Evolutionary conservation across 805 yeast species (phyloP), one percentile per base, ranked within the genome.

Genomic region (Candida pseudoglaebosa): DNA sequence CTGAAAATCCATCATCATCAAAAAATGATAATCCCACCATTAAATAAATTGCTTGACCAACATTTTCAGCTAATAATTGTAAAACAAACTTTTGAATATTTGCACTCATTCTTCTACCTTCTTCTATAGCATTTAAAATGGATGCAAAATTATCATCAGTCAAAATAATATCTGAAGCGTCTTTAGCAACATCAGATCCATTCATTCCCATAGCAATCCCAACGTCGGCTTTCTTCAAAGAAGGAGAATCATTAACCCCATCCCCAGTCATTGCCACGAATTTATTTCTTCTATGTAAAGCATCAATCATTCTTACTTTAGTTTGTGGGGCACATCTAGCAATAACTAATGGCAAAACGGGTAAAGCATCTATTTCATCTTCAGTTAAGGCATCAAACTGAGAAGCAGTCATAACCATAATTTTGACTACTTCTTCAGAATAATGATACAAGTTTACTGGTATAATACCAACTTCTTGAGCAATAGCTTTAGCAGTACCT

Each of bases 171-270:
- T 90, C 98, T 3, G 95, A 82, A 2, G 97, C 97, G 61, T 90
- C 98, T 54, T 90, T 90, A 33, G 98, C 98, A 28, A 90, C 98
- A 61, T 90, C 98, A 0, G 97, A 89, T 39, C 98, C 98, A 68
- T 84, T 81, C 53, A 77, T 75, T 42, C 87, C 90, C 91, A 89
- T 88, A 16, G 95, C 82, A 50, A 90, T 86, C 55, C 97, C 97
- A 48, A 89, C 89, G 62, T 89, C 96, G 3, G 97, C 96, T 49
- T 88, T 71, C 54, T 89, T 89, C 52, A 90, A 71, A 7, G 96
- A 95, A 8, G 97, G 97, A 0, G 97, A 96, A 67, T 89, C 97
- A 59, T 89, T 89, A 12, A 90, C 96, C 62, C 97, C 97, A 63
- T 89, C 97, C 53, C 98, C 98, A 10, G 98, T 90, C 91, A 84